A percentile compares a stretch with the other conserved stretches of the same genome.
These are phyloP conservation scores for Claviceps spartinae DNA, from an alignment of 2,329 filamentous ascomycete species.

Conservation along the genomic window DNA sequence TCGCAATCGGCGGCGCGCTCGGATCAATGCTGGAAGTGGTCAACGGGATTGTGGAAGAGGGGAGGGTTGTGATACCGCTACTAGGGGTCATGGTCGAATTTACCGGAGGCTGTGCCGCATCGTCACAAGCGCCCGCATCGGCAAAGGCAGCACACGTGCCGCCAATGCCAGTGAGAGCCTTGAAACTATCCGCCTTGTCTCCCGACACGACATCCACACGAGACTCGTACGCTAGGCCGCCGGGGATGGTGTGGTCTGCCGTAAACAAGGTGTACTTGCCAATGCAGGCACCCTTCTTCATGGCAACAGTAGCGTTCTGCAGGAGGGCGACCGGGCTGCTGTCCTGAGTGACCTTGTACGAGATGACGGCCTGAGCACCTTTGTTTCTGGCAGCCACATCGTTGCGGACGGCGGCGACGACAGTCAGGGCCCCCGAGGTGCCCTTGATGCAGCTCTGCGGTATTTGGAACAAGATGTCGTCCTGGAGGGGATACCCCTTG, in stretches of 20 bases:
- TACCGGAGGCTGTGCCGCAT: slow-evolving; percentile 8
- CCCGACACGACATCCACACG: slow-evolving; percentile 32
- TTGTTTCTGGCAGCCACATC: slow-evolving; percentile 24
- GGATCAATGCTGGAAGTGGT: neutral
- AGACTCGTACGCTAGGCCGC: slow-evolving; percentile 29
- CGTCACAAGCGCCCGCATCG: slow-evolving; percentile 17
- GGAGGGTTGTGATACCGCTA: slow-evolving; percentile 6
- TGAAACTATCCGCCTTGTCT: slow-evolving; percentile 33
- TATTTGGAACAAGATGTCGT: slow-evolving; percentile 39
- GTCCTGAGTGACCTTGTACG: slow-evolving; percentile 28
- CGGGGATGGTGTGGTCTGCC: slow-evolving; percentile 28
- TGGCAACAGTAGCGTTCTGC: slow-evolving; percentile 22
- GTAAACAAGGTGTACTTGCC: slow-evolving; percentile 36
- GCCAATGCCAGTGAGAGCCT: slow-evolving; percentile 29
- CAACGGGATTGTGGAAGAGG: neutral
- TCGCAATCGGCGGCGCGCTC: slow-evolving; percentile 1
- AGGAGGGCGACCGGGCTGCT: slow-evolving; percentile 30
- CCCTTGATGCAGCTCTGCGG: slow-evolving; percentile 42
- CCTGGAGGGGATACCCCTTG: slow-evolving; percentile 37
- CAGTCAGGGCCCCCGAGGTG: slow-evolving; percentile 27
- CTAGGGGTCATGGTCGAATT: slow-evolving; percentile 7
- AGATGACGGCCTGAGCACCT: slow-evolving; percentile 28
- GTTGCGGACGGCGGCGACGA: slow-evolving; percentile 36
- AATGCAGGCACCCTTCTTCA: slow-evolving; percentile 29
- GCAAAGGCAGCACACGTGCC: slow-evolving; percentile 30